phyloP scores from a whole-genome alignment of 495 filamentous ascomycete genomes.

The Hyphodiscus hymeniophilus region DNA sequence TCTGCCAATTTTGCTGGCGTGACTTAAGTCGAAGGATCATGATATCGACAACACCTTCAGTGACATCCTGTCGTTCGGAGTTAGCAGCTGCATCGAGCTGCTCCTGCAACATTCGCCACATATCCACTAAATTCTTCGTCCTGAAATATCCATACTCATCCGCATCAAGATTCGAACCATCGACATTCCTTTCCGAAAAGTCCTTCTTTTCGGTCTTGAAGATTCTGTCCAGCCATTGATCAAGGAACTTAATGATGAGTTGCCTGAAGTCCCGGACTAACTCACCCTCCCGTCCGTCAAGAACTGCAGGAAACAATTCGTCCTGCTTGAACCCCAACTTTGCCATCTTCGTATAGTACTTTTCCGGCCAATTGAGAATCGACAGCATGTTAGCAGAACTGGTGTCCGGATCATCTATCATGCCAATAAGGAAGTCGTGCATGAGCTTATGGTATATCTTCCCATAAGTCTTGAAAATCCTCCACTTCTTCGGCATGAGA shows the following conservation, averaged over 20 bases:
- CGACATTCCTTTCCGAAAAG: conserved; percentile 66
- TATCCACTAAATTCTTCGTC: conserved; percentile 79
- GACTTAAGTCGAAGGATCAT: conserved; percentile 80
- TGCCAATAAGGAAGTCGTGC: conserved; percentile 79
- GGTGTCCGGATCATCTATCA: conserved; percentile 74
- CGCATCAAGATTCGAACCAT: conserved; percentile 65
- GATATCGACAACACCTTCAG: conserved; percentile 86
- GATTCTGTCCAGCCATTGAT: conserved; percentile 96
- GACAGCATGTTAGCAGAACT: conserved; percentile 72
- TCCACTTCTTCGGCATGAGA: conserved; percentile 96
- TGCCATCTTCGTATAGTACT: conserved; percentile 92
- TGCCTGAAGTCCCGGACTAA: conserved; percentile 88
- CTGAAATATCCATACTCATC: conserved; percentile 83
- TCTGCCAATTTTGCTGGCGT: conserved; percentile 78
- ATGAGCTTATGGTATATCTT: conserved; percentile 87
- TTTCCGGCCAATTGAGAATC: conserved; percentile 91
- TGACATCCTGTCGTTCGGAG: conserved; percentile 75
- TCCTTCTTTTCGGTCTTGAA: conserved; percentile 68
- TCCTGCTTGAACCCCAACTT: conserved; percentile 71
- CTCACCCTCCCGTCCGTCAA: conserved; percentile 82
- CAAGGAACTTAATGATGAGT: conserved; percentile 88
- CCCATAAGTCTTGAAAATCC: conserved; percentile 83
- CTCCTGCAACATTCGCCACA: conserved; percentile 97
- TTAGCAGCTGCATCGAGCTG: conserved; percentile 74
- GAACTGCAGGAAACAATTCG: conserved; percentile 70